Evolutionary conservation across 2,329 filamentous ascomycete species (phyloP), one percentile per base, ranked within the genome.

Genomic region (Arthrocladium fulminans): DNA sequence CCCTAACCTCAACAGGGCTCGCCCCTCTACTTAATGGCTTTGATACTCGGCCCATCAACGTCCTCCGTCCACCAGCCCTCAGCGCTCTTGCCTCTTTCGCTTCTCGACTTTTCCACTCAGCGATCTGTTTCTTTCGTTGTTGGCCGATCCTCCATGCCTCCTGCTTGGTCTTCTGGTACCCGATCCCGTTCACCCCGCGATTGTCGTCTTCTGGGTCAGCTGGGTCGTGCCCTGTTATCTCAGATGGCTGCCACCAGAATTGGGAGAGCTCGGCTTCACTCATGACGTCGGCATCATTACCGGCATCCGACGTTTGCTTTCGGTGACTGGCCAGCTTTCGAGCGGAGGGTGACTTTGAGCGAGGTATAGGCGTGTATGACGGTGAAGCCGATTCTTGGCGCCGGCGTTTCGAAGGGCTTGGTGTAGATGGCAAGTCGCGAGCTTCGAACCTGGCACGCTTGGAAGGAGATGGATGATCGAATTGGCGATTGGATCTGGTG

Each of bases 171-270:
- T 79, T 79, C 50, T 72, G 73, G 61, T 81, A 83, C 0, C 79
- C 79, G 48, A 83, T 72, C 1, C 79, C 79, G 56, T 83, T 81
- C 53, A 82, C 73, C 3, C 79, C 79, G 47, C 77, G 76, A 2
- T 79, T 78, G 59, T 83, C 79, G 57, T 81, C 79, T 32, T 73
- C 73, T 5, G 75, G 74, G 47, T 79, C 75, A 3, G 65, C 69
- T 2, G 72, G 70, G 45, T 75, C 69, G 56, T 81, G 75, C 12
- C 78, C 78, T 3, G 79, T 82, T 57, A 82, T 81, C 59, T 83
- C 79, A 30, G 70, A 69, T 54, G 79, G 75, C 57, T 74, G 73
- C 79, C 79, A 82, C 49, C 54, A 58, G 6, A 50, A 49, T n/a
- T 30, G 22, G 15, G 70, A 72, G 51, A 39, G 29, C 20, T 34